Percentiles rank a stretch among this genome's conserved stretches.
These are phyloP conservation scores for Kwoniella mangroviensis DNA, from an alignment of 768 basidiomycete species.

Conservation along the genomic window DNA sequence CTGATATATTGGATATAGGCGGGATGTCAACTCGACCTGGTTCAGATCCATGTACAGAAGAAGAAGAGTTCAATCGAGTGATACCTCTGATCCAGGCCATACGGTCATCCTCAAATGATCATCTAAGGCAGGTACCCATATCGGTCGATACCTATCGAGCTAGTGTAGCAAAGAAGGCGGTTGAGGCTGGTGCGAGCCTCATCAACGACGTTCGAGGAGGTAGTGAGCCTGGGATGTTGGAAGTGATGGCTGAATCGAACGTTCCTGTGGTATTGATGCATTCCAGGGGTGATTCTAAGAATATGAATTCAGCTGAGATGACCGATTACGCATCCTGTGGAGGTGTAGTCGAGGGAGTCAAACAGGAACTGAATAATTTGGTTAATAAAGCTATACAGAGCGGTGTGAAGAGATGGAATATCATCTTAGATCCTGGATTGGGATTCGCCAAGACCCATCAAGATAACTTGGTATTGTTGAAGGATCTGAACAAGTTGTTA, in stretches of 20 bases:
- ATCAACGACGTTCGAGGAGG: conserved; percentile 91
- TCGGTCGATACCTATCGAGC: conserved; percentile 90
- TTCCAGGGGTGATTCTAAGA: conserved; percentile 77
- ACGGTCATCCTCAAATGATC: conserved; percentile 51
- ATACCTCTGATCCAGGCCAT: conserved; percentile 72
- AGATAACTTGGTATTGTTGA: conserved; percentile 73
- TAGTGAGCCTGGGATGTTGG: conserved; percentile 69
- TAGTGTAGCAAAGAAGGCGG: conserved; percentile 73
- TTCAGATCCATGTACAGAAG: conserved; percentile 61
- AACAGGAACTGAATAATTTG: conserved; percentile 67
- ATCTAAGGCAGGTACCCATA: conserved; percentile 62
- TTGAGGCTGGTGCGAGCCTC: conserved; percentile 83
- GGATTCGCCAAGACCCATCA: conserved; percentile 88
- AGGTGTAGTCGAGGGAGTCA: conserved; percentile 70
- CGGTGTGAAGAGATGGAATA: conserved; percentile 82
- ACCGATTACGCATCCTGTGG: conserved; percentile 59
- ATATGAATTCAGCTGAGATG: conserved; percentile 69
- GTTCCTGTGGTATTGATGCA: conserved; percentile 94
- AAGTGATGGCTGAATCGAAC: conserved; percentile 66
- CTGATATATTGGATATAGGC: conserved; percentile 85
- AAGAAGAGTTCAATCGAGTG: conserved; percentile 76
- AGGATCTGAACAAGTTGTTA: conserved; percentile 63
- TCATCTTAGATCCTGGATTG: conserved; percentile 87
- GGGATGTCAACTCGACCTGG: conserved; percentile 91
- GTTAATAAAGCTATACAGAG: conserved; percentile 57